Conservation (phyloP, 2,329 filamentous ascomycete species). For the Fusarium chuoi region DNA sequence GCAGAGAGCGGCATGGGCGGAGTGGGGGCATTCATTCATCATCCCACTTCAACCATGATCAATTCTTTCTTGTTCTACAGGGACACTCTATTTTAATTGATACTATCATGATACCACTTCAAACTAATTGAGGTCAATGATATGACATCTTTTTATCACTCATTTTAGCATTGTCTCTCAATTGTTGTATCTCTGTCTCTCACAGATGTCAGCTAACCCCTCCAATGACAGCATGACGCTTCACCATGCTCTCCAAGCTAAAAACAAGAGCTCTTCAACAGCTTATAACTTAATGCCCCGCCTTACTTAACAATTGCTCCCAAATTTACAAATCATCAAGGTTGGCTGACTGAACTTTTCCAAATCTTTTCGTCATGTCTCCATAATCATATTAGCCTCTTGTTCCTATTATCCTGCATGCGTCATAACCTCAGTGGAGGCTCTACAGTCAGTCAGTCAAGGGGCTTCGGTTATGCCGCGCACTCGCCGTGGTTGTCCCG, state of each 20-base stretch:
- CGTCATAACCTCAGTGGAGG: constrained; percentile 20
- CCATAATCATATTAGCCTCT: constrained; percentile 27
- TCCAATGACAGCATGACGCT: constrained; percentile 37
- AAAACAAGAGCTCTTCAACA: constrained; percentile 10
- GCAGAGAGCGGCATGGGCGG: constrained; percentile 17
- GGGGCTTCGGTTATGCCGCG: constrained; percentile 11
- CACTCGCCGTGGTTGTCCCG: constrained; percentile 21
- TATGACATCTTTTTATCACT: background rate
- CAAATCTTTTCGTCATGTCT: constrained; percentile 34
- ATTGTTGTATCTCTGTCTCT: too few relatives aligned
- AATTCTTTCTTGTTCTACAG: background rate
- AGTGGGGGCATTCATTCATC: constrained; percentile 39
- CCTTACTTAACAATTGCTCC: background rate
- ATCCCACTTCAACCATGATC: constrained; percentile 30
- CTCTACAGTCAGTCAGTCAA: background rate
- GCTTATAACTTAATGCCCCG: constrained; percentile 5
- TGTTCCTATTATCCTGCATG: background rate
- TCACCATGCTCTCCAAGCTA: constrained; percentile 21
- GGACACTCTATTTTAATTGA: constrained; percentile 1
- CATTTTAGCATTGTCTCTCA: background rate
- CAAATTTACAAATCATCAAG: constrained; percentile 34
- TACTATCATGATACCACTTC: constrained; percentile 28
- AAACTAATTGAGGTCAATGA: background rate
- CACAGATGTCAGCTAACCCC: constrained; percentile 14
- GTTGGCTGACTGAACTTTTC: constrained; percentile 26